Conservation (phyloP, 371 early-diverging fungal species). For the Synchytrium microbalum region DNA sequence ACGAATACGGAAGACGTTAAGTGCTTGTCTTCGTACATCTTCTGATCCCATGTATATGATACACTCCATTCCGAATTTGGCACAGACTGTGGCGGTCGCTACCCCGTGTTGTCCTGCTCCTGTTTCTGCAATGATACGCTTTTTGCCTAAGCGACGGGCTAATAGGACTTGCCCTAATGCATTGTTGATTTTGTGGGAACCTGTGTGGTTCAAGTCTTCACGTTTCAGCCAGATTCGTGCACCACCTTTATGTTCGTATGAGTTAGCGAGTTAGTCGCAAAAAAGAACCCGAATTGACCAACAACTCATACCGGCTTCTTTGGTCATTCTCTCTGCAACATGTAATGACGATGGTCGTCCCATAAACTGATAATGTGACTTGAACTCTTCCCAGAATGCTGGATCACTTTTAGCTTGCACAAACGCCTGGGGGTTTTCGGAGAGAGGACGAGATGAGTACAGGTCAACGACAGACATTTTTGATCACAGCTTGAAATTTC, state of each 20-base stretch:
- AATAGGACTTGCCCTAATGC: conserved; percentile 87
- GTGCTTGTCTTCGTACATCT: conserved; percentile 86
- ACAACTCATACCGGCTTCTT: conserved; percentile 33
- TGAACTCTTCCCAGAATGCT: conserved; percentile 81
- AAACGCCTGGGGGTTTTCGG: conserved; percentile 44
- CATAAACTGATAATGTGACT: conserved; percentile 82
- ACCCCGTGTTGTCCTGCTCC: conserved; percentile 99
- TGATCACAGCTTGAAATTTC: not conserved
- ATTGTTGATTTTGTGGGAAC: conserved; percentile 98
- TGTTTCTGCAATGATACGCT: conserved; percentile 95
- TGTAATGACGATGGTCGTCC: conserved; percentile 86
- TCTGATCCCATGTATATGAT: conserved; percentile 95
- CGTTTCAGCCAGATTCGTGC: conserved; percentile 96
- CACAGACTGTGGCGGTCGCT: conserved; percentile 95
- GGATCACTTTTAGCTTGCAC: conserved; percentile 75
- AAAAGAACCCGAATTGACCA: not conserved
- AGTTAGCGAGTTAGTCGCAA: conserved; percentile 1
- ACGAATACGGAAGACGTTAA: conserved; percentile 94
- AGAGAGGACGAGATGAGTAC: not conserved
- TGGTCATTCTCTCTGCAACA: conserved; percentile 76
- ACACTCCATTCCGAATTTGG: conserved; percentile 93
- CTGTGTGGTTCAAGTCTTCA: conserved; percentile 97
- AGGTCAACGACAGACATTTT: not conserved
- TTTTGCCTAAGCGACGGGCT: conserved; percentile 91
- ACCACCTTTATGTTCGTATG: conserved; percentile 42